Conservation (phyloP, 2,329 filamentous ascomycete species). For the Chalaropsis ovoidea region DNA sequence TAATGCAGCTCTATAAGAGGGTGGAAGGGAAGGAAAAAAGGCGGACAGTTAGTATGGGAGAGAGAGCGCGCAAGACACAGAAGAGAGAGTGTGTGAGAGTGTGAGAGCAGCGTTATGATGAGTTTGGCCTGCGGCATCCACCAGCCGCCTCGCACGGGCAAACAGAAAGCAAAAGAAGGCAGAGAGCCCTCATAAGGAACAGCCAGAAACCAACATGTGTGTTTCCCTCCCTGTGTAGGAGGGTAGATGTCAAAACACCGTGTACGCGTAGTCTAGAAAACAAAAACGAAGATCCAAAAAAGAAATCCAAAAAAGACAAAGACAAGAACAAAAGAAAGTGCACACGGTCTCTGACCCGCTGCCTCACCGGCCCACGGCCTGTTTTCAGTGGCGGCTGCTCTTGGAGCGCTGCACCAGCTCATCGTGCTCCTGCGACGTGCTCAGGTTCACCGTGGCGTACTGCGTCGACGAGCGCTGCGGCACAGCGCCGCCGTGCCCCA, state of each 20-base stretch:
- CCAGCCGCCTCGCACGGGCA: background rate
- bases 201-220: background rate
- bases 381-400: slow-evolving; percentile 21
- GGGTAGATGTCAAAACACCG: background rate
- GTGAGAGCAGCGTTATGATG: slow-evolving; percentile 22
- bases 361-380: background rate
- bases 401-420: slow-evolving; percentile 20
- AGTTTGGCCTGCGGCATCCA: background rate
- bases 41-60: background rate
- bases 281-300: background rate
- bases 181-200: background rate
- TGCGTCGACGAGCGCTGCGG: slow-evolving; percentile 2
- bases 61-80: background rate
- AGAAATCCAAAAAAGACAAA: background rate
- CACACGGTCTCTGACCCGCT: background rate
- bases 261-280: background rate
- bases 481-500: background rate
- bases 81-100: slow-evolving; percentile 9
- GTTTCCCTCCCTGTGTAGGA: background rate
- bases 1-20: slow-evolving; percentile 68
- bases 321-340: slow-evolving; percentile 1
- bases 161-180: background rate
- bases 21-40: background rate
- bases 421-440: slow-evolving; percentile 17
- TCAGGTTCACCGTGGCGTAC: slow-evolving; percentile 14